Evolutionary conservation across 2,329 filamentous ascomycete species (phyloP).

Genomic region (Botrytis hyacinthi): DNA sequence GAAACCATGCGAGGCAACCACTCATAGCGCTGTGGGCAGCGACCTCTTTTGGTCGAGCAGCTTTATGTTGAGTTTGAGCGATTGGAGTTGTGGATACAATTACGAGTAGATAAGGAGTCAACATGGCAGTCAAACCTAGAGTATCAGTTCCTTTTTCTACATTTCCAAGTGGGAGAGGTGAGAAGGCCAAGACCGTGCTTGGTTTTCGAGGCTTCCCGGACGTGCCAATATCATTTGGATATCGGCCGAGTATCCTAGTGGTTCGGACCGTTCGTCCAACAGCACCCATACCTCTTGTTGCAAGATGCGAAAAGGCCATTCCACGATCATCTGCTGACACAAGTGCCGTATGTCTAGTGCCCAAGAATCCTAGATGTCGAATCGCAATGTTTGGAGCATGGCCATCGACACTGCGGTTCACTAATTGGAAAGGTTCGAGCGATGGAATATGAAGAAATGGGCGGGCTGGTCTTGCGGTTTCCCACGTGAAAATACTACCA

Average conservation of each 20-base stretch:
- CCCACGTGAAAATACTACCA: slow-evolving; percentile 96
- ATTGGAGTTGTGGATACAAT: slow-evolving; percentile 96
- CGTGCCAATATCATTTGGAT: slow-evolving; percentile 66
- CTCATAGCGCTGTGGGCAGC: slow-evolving; percentile 87
- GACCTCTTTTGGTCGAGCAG: slow-evolving; percentile 85
- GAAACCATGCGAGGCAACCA: slow-evolving; percentile 95
- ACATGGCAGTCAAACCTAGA: slow-evolving; percentile 88
- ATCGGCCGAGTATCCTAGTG: slow-evolving; percentile 84
- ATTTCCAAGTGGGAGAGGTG: slow-evolving; percentile 88
- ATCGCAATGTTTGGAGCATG: slow-evolving; percentile 77
- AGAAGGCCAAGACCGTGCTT: slow-evolving; percentile 91
- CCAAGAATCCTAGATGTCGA: slow-evolving; percentile 90
- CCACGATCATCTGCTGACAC: slow-evolving; percentile 93
- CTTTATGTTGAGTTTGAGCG: slow-evolving; percentile 95
- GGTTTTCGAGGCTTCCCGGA: slow-evolving; percentile 74
- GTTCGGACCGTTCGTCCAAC: slow-evolving; percentile 85
- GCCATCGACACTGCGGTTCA: slow-evolving; percentile 71
- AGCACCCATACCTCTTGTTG: slow-evolving; percentile 83
- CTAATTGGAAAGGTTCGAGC: slow-evolving; percentile 62
- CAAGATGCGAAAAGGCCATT: slow-evolving; percentile 98
- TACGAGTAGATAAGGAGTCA: slow-evolving; percentile 92
- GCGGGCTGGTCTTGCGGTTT: slow-evolving; percentile 74
- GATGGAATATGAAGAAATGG: slow-evolving; percentile 88
- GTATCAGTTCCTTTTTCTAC: slow-evolving; percentile 83
- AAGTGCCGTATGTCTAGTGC: slow-evolving; percentile 87